These are phyloP conservation scores for Chalciporus sphaerocephalus DNA, from an alignment of 768 basidiomycete species.

Conservation along the genomic window DNA sequence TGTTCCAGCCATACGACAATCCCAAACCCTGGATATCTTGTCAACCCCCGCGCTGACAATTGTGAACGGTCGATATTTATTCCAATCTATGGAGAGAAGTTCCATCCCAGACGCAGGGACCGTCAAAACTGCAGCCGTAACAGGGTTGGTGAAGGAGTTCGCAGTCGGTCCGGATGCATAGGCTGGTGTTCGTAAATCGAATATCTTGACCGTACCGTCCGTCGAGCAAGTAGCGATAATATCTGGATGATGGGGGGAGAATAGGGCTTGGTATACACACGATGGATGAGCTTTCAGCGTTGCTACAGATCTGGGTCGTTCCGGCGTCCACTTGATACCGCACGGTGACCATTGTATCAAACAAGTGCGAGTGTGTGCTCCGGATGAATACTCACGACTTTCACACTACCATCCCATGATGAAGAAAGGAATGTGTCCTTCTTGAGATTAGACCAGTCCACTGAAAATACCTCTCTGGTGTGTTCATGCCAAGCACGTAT, in stretches of 20 bases:
- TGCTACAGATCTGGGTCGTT: conserved; percentile 68
- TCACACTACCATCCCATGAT: conserved; percentile 90
- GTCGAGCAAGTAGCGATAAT: conserved; percentile 79
- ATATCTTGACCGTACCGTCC: conserved; percentile 80
- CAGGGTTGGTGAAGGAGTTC: conserved; percentile 61
- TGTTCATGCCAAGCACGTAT: conserved; percentile 95
- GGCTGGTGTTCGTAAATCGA: conserved; percentile 67
- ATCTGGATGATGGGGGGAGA: conserved; percentile 88
- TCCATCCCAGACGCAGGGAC: conserved; percentile 76
- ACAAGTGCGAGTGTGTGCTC: background rate
- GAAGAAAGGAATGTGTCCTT: conserved; percentile 85
- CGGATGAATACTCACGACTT: conserved; percentile 59
- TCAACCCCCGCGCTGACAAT: conserved; percentile 81
- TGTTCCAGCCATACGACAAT: conserved; percentile 77
- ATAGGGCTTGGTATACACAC: conserved; percentile 87
- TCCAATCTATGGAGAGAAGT: conserved; percentile 84
- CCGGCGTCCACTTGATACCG: conserved; percentile 73
- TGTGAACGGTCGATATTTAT: conserved; percentile 79
- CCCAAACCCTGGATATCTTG: conserved; percentile 73
- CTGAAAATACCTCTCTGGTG: conserved; percentile 83
- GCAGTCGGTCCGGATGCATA: conserved; percentile 48
- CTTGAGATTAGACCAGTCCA: conserved; percentile 93
- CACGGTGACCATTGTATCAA: background rate
- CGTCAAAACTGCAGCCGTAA: conserved; percentile 69
- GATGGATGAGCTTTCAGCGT: conserved; percentile 81